Evolutionary conservation across 139 green algal genomes (phyloP), one percentile per base, ranked within the genome.

Genomic region (Penium margaritaceum): DNA sequence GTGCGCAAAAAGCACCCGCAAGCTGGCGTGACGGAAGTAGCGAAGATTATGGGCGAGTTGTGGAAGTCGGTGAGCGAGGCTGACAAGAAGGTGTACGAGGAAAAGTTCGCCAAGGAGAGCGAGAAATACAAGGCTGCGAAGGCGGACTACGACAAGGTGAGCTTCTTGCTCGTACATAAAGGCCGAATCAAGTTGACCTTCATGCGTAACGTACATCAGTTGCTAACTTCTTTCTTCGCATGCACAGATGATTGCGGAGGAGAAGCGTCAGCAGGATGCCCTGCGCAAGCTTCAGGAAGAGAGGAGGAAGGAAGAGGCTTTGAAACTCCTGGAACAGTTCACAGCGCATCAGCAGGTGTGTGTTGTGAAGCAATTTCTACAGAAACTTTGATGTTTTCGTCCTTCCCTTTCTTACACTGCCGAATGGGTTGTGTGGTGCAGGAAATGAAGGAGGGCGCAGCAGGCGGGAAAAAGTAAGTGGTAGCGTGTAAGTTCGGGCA

Each of bases 1-100:
- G 57, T 73, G 67, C 72, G 72, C 41, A 68, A 9, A n/a, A 41
- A 74, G 51, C 72, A 75, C 15, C 63, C 63, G 19, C 30, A 38
- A 14, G 63, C 63, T 17, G 36, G 32, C 47, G 44, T 71, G 17
- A 71, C 63, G 4, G 63, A 71, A 30, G 32, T 71, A 12, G 63
- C 39, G 17, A 71, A 58, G 63, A 36, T 71, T 29, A 34, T 71
- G 32, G 63, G 63, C 17, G 63, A 71, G 35, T 57, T 51, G 63
- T 71, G 63, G 63, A 71, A 71, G 63, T 57, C 63, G 30, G 39
- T 71, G 15, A 32, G 32, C 5, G 63, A 38, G 17, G 47, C 53
- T 12, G 63, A 71, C 32, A 71, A 71, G 63, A n/a, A 64, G 5
- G 30, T 62, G 9, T 60, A 29, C 17, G 47, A 60, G 30, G 47